phyloP scores from a whole-genome alignment of 257 asterid species.

The Salvia hispanica region DNA sequence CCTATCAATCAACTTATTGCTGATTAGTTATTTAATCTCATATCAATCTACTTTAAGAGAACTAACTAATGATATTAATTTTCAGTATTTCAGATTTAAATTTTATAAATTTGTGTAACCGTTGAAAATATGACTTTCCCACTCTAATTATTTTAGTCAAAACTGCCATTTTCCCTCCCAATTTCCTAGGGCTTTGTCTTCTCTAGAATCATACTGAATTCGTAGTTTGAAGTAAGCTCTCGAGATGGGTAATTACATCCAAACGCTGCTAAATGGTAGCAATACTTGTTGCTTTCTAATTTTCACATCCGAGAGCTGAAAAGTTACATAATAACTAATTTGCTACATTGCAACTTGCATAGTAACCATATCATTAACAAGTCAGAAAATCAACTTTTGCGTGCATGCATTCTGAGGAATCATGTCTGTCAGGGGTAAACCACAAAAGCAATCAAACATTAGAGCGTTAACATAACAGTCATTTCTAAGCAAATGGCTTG shows the following conservation, averaged over 20 bases:
- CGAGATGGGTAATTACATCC: not conserved
- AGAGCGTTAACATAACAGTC: too few species aligned
- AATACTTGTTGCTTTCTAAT: not conserved
- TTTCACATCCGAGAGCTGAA: not conserved
- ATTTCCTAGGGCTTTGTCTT: not conserved
- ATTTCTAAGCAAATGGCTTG: too few species aligned
- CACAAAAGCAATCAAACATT: too few species aligned
- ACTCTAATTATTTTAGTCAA: not conserved
- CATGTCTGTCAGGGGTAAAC: too few species aligned
- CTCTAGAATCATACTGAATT: not conserved
- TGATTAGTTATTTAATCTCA: not conserved
- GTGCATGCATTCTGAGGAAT: too few species aligned
- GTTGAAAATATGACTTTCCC: not conserved
- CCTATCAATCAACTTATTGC: not conserved
- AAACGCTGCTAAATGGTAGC: not conserved
- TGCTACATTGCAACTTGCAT: not conserved
- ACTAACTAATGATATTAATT: not conserved
- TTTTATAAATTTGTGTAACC: not conserved
- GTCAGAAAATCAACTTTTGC: too few species aligned
- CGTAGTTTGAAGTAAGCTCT: not conserved
- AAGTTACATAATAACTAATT: not conserved
- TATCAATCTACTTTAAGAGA: not conserved
- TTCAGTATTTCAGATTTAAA: not conserved
- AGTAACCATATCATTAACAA: not conserved
- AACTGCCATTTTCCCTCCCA: not conserved